phyloP scores from a whole-genome alignment of 1,139 yeast genomes.

The Lodderomyces parapsilosis region DNA sequence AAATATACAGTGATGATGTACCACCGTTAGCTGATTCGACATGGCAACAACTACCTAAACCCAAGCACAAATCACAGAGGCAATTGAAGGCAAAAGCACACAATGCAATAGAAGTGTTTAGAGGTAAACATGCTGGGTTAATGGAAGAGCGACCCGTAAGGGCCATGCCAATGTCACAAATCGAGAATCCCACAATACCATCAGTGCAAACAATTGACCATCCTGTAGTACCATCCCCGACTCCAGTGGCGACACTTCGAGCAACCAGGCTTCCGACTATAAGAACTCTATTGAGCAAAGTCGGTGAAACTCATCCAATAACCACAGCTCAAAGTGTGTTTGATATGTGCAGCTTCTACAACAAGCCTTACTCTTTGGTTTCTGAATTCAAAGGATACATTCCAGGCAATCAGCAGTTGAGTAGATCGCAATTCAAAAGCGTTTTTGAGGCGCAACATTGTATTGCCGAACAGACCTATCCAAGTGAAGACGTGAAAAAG shows the following conservation, averaged over 20 bases:
- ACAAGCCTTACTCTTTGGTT: neutral
- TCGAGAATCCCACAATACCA: too few species aligned
- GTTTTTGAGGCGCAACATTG: too few species aligned
- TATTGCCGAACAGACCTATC: too few species aligned
- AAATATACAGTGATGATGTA: slow-evolving; percentile 1
- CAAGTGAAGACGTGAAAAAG: neutral
- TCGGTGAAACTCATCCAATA: neutral
- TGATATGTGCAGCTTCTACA: neutral
- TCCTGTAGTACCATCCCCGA: neutral
- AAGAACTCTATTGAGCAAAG: neutral
- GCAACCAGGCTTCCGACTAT: neutral
- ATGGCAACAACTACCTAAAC: neutral
- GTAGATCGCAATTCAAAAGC: neutral
- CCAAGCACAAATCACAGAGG: neutral
- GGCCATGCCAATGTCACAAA: neutral
- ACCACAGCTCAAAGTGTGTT: slow-evolving; percentile 1
- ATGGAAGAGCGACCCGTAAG: neutral
- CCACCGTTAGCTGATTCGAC: slow-evolving; percentile 1
- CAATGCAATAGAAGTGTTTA: neutral
- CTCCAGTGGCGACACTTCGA: neutral
- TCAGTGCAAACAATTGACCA: neutral
- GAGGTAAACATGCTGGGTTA: neutral
- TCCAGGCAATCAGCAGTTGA: neutral
- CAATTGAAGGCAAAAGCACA: neutral
- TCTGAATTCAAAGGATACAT: neutral